Evolutionary conservation across 768 basidiomycete genomes (phyloP).

Genomic region (Paxillus involutus): DNA sequence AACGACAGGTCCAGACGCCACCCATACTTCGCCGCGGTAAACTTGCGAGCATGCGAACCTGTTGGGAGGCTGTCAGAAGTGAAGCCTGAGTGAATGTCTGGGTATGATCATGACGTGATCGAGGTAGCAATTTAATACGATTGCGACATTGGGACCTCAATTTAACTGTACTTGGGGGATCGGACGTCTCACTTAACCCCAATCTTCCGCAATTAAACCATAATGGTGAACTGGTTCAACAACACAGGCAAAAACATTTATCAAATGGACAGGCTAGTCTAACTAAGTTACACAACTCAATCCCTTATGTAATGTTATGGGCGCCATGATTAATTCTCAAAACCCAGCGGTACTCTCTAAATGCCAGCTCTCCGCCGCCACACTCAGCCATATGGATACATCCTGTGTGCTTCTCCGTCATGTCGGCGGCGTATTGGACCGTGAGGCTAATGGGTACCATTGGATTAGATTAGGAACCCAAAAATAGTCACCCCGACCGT

Average conservation of each 20-base stretch:
- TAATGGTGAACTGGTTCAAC: too few species aligned
- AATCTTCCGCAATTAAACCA: too few species aligned
- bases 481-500: slow-evolving; percentile 36
- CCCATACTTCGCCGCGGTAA: background rate
- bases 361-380: background rate
- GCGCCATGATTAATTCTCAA: background rate
- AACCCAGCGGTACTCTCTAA: background rate
- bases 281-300: background rate
- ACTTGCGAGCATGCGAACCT: background rate
- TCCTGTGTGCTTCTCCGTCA: background rate
- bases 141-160: slow-evolving; percentile 21
- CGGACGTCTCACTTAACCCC: background rate
- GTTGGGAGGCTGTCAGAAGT: too few species aligned
- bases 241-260: background rate
- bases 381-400: background rate
- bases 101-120: background rate
- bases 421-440: slow-evolving; percentile 5
- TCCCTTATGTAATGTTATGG: background rate
- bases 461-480: slow-evolving; percentile 10
- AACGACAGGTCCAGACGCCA: background rate
- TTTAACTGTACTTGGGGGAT: slow-evolving; percentile 18
- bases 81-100: too few species aligned
- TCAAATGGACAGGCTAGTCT: background rate
- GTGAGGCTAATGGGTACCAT: slow-evolving; percentile 13
- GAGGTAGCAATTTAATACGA: background rate